Evolutionary conservation across 352 stramenopile genomes (phyloP), one percentile per base, ranked within the genome.

Genomic region (Pythium plurisporium): DNA sequence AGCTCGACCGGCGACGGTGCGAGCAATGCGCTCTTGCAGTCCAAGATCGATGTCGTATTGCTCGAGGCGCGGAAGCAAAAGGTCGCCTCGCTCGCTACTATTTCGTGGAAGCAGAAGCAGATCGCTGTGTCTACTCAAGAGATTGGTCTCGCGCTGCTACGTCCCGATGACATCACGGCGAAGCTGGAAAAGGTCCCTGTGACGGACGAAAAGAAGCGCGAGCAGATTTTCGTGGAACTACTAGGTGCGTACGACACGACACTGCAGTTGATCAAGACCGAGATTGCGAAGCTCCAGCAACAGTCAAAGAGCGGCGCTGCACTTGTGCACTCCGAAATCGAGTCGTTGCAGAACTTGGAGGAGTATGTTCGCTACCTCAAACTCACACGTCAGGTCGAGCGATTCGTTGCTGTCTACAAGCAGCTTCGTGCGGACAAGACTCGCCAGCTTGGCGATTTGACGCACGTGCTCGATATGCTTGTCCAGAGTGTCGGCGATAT

Each of bases 11-110:
- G 74, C n/a, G 79, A 92, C 25, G 76, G 79, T 30, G 81, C 79
- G 10, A 91, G 74, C 30, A 89, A 82, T 52, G 73, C 81, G 37
- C 59, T 94, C 31, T 47, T 94, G 64, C 81, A 91, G 65, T 89
- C 81, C 37, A 94, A 94, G 70, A 90, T 94, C 43, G 83, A 94
- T 33, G 47, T 86, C 29, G 83, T 94, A 49, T 64, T 94, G 41
- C 69, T 91, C n/a, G 83, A 89, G 46, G 79, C 82, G 38, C 79
- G 81, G 23, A 94, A 91, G 68, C 76, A 91, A 47, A 94, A 94
- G 68, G 83, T 88, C n/a, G 82, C 82, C 14, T 79, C 75, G 54
- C 61, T 94, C n/a, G 81, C 73, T 42, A 89, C 76, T 0, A 82
- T 94, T 55, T 70, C 78, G 52, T 94, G 81, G 83, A 91, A 91